These are phyloP conservation scores for Hypericum perforatum DNA, from an alignment of 345 rosid genomes.

Conservation along the genomic window DNA sequence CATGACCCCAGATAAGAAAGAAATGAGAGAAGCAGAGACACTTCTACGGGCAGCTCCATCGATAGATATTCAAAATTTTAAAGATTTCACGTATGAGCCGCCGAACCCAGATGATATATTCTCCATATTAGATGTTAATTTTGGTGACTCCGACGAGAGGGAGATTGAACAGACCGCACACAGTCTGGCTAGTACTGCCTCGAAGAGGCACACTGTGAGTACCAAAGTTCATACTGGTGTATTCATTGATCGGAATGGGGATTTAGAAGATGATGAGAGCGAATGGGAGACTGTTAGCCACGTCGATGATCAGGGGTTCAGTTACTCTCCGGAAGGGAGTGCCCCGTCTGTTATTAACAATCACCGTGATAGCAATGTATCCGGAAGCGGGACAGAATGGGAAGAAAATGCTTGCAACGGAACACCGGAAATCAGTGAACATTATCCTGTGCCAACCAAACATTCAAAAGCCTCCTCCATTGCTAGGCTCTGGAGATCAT, in stretches of 20 bases:
- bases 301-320: constrained; percentile 70
- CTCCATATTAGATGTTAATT: constrained; percentile 31
- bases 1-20: neutral
- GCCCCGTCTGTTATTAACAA: constrained; percentile 38
- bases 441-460: constrained; percentile 41
- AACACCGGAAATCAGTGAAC: constrained; percentile 56
- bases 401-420: constrained; percentile 45
- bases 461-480: constrained; percentile 58
- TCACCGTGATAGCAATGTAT: constrained; percentile 34
- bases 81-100: constrained; percentile 7
- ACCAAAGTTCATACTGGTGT: constrained; percentile 35
- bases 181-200: constrained; percentile 39
- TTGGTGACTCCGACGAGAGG: constrained; percentile 28
- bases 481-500: constrained; percentile 64
- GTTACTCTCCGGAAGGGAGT: constrained; percentile 62
- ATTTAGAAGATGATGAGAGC: constrained; percentile 77
- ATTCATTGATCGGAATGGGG: constrained; percentile 33
- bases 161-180: constrained; percentile 30
- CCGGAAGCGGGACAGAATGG: constrained; percentile 49
- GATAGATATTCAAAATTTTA: constrained; percentile 5
- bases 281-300: constrained; percentile 98
- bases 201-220: constrained; percentile 39
- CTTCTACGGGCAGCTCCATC: constrained; percentile 5
- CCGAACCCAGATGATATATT: constrained; percentile 6
- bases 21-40: constrained; percentile 1